These are phyloP conservation scores for Xerocomellus dryophilus DNA, from an alignment of 768 basidiomycete species.

Conservation along the genomic window DNA sequence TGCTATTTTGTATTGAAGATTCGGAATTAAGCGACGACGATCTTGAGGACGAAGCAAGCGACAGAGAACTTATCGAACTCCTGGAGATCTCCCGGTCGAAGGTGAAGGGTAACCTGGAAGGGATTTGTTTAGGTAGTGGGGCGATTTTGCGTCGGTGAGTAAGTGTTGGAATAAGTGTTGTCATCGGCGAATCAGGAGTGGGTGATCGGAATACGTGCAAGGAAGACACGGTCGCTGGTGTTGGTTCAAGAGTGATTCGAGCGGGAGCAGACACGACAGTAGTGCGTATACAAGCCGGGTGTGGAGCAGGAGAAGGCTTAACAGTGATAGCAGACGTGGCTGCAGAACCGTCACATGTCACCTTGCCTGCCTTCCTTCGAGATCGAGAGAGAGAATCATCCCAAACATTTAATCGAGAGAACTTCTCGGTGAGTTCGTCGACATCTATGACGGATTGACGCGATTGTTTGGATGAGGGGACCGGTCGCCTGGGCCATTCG, in stretches of 20 bases:
- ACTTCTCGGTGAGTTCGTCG: constrained; percentile 2
- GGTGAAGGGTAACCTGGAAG: constrained; percentile 1
- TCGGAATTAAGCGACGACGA: neutral
- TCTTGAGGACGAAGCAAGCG: neutral
- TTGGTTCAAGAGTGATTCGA: neutral
- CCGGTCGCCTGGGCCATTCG: neutral
- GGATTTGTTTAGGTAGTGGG: constrained; percentile 28
- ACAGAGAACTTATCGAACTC: neutral
- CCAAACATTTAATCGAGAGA: constrained; percentile 8
- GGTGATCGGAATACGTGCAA: constrained; percentile 19
- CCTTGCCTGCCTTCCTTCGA: neutral
- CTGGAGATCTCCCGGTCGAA: neutral
- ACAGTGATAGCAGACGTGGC: constrained; percentile 11
- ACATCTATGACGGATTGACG: neutral
- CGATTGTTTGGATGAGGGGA: neutral
- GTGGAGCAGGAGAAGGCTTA: constrained; percentile 13
- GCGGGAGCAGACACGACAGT: neutral
- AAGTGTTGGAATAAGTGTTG: constrained; percentile 11
- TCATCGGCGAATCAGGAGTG: constrained; percentile 13
- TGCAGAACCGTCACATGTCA: neutral
- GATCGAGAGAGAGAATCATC: constrained; percentile 1
- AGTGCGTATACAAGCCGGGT: constrained; percentile 14
- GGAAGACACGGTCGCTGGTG: constrained; percentile 1
- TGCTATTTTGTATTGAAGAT: neutral
- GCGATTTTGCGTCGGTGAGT: constrained; percentile 16